phyloP scores from a whole-genome alignment of 2,329 filamentous ascomycete species.

The Fusarium keratoplasticum region DNA sequence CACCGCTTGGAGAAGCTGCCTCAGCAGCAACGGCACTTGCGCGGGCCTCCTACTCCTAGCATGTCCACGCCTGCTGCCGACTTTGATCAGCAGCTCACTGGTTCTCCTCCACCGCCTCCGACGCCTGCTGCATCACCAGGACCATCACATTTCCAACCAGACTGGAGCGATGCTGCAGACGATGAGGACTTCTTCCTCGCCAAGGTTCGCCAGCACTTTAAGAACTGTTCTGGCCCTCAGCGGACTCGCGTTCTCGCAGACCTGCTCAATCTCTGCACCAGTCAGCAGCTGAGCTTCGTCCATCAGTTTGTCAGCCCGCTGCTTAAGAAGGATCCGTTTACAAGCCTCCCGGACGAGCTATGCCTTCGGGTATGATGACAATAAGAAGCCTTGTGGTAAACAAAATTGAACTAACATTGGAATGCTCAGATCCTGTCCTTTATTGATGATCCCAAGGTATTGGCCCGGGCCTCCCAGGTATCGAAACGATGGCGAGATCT shows the following conservation, averaged over 20 bases:
- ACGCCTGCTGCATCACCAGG: conserved; percentile 75
- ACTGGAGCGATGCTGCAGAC: conserved; percentile 82
- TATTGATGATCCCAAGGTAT: conserved; percentile 94
- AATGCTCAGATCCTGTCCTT: conserved; percentile 85
- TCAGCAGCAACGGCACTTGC: conserved; percentile 53
- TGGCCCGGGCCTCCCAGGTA: conserved; percentile 95
- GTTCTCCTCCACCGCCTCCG: conserved; percentile 72
- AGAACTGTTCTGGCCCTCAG: conserved; percentile 79
- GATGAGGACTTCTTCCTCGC: conserved; percentile 86
- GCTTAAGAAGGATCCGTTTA: conserved; percentile 96
- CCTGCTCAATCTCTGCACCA: conserved; percentile 92
- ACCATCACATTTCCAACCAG: conserved; percentile 69
- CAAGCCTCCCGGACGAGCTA: conserved; percentile 89
- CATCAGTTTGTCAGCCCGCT: conserved; percentile 95
- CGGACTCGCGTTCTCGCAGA: conserved; percentile 87
- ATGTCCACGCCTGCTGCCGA: conserved; percentile 74
- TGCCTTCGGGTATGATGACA: conserved; percentile 81
- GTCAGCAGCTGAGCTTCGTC: conserved; percentile 93
- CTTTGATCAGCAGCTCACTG: conserved; percentile 70
- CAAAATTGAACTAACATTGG: conserved; percentile 2
- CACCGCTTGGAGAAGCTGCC: conserved; percentile 64
- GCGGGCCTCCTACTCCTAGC: conserved; percentile 74
- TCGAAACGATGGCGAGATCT: conserved; percentile 94
- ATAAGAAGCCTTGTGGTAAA: neutral
- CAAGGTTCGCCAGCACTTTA: conserved; percentile 84